A percentile compares a stretch with the other conserved stretches of the same genome.
These are phyloP conservation scores for Globisporangium paddicum DNA, from an alignment of 352 stramenopile genomes.

Conservation along the genomic window DNA sequence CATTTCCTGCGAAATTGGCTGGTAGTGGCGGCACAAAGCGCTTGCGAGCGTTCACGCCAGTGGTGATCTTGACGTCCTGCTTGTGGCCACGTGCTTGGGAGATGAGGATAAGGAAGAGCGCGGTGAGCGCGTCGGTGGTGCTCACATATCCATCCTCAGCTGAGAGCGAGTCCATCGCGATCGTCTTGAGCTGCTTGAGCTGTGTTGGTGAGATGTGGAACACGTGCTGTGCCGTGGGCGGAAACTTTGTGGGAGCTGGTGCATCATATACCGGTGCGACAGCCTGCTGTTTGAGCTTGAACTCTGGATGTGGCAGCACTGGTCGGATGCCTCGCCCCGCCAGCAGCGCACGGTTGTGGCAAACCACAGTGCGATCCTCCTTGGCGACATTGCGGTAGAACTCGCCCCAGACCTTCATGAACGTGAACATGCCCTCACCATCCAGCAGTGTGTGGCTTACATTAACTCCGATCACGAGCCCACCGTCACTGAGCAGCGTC, in stretches of 20 bases:
- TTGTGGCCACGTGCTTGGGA: conserved; percentile 35
- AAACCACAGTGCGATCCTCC: conserved; percentile 22
- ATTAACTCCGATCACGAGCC: conserved; percentile 42
- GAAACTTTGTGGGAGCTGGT: neutral
- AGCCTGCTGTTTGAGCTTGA: conserved; percentile 16
- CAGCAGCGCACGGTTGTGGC: conserved; percentile 38
- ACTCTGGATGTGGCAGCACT: conserved; percentile 39
- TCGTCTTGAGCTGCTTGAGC: conserved; percentile 38
- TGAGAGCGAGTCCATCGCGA: conserved; percentile 11
- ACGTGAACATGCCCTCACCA: conserved; percentile 46
- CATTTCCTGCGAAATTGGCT: conserved; percentile 41
- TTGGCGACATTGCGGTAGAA: conserved; percentile 35
- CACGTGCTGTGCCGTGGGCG: conserved; percentile 27
- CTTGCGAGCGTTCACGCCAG: conserved; percentile 39
- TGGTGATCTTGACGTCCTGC: conserved; percentile 40
- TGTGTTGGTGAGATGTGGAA: conserved; percentile 42
- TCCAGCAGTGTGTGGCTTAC: conserved; percentile 44
- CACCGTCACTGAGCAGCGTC: conserved; percentile 38
- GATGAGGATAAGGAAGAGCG: conserved; percentile 44
- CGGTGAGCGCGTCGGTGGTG: conserved; percentile 45
- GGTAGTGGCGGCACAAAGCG: conserved; percentile 40
- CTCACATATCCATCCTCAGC: conserved; percentile 38
- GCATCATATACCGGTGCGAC: neutral
- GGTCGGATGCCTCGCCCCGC: conserved; percentile 12
- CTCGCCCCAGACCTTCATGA: conserved; percentile 55